A percentile compares a stretch with the other conserved stretches of the same genome.
Conservation (phyloP, 768 basidiomycete genomes). For the Tricholoma sp. region DNA sequence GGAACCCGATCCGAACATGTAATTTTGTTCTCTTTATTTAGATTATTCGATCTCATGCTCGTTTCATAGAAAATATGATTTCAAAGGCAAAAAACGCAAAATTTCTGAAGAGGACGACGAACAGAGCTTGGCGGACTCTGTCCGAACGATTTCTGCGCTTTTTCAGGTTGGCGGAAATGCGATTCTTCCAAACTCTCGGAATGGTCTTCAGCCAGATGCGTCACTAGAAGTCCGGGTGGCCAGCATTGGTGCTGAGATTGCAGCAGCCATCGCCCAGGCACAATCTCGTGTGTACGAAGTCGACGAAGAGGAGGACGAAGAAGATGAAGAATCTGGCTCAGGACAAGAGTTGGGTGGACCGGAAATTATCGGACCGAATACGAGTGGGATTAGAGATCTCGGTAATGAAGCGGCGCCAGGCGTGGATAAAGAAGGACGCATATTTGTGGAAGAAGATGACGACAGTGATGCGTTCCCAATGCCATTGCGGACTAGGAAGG, state of each 20-base stretch:
- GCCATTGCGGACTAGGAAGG: slow-evolving; percentile 65
- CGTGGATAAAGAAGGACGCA: slow-evolving; percentile 21
- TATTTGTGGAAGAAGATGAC: slow-evolving; percentile 48
- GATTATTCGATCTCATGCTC: slow-evolving; percentile 10
- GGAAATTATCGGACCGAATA: slow-evolving; percentile 53
- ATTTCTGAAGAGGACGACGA: slow-evolving; percentile 50
- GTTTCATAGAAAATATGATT: slow-evolving; percentile 62
- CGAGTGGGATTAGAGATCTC: slow-evolving; percentile 54
- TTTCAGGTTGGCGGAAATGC: slow-evolving; percentile 45
- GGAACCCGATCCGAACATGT: slow-evolving; percentile 84
- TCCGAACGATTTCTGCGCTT: slow-evolving; percentile 69
- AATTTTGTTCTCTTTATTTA: slow-evolving; percentile 24
- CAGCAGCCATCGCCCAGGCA: slow-evolving; percentile 73
- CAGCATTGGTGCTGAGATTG: slow-evolving; percentile 77
- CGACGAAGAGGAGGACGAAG: slow-evolving; percentile 46
- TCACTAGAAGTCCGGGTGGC: slow-evolving; percentile 62
- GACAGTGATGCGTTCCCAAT: slow-evolving; percentile 73
- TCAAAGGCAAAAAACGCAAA: slow-evolving; percentile 68
- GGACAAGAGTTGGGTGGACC: slow-evolving; percentile 45
- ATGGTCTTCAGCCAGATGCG: slow-evolving; percentile 31
- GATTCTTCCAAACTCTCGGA: slow-evolving; percentile 21
- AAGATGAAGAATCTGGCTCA: slow-evolving; percentile 42
- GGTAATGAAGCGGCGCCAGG: slow-evolving; percentile 22
- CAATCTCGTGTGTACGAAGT: slow-evolving; percentile 57
- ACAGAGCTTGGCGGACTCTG: slow-evolving; percentile 62